Conservation (phyloP, 2,329 filamentous ascomycete genomes). For the Cladosporium sp. region DNA sequence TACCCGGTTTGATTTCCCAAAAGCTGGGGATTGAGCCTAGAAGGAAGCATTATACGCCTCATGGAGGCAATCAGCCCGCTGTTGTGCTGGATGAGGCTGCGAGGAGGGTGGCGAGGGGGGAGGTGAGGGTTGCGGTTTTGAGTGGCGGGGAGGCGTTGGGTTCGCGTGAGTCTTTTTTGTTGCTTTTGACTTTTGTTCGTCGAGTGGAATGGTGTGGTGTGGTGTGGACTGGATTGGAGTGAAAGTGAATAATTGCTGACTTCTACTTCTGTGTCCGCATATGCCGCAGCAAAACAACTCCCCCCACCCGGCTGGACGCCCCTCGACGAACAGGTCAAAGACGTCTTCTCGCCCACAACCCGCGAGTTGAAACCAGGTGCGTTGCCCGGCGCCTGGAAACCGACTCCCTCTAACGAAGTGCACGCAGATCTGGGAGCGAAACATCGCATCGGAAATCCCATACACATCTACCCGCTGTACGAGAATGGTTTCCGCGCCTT, state of each 20-base stretch:
- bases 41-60: constrained; percentile 49
- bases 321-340: constrained; percentile 42
- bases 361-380: constrained; percentile 33
- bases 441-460: constrained; percentile 58
- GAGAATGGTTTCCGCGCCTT: constrained; percentile 60
- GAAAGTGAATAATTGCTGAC: no score
- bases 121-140: constrained; percentile 53
- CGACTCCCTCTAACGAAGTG: constrained; percentile 1
- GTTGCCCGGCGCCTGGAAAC: constrained; percentile 14
- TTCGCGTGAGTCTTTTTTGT: constrained; percentile 40
- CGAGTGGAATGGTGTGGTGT: no score
- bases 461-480: constrained; percentile 64
- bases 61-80: constrained; percentile 61
- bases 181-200: background rate
- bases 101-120: constrained; percentile 49
- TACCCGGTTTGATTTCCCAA: constrained; percentile 50
- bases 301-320: constrained; percentile 58
- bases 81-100: constrained; percentile 61
- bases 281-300: constrained; percentile 47
- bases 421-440: constrained; percentile 49
- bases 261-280: constrained; percentile 53
- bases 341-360: constrained; percentile 49
- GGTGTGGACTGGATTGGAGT: no score
- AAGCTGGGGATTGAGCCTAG: constrained; percentile 45
- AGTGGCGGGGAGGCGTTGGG: constrained; percentile 62